Percentiles rank a stretch among this genome's conserved stretches.
Evolutionary conservation across 192 early-diverging fungal genomes (phyloP).

Genomic region (Coemansia nantahalensis): DNA sequence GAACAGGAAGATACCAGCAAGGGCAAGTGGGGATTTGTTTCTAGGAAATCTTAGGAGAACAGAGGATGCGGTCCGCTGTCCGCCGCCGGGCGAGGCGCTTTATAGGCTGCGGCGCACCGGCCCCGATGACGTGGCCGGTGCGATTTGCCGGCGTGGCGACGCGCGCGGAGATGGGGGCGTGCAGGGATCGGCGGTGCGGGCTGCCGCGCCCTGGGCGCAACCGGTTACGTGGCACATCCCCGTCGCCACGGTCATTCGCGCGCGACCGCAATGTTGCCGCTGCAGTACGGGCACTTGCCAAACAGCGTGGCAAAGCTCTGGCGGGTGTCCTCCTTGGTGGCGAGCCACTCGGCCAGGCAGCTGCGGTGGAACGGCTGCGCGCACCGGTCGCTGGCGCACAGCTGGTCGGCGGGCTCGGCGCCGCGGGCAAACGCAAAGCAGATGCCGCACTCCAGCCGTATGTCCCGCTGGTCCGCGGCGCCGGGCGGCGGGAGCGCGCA

Average conservation of each 20-base stretch:
- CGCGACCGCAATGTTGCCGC: conserved; percentile 4
- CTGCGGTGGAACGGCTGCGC: conserved; percentile 44
- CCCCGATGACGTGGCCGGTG: too few species aligned
- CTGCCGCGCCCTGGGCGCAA: too few species aligned
- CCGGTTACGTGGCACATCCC: too few species aligned
- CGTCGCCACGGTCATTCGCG: not conserved
- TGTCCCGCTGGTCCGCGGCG: conserved; percentile 14
- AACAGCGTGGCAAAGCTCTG: conserved; percentile 48
- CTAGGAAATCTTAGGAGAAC: too few species aligned
- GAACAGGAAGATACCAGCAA: too few species aligned
- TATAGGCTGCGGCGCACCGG: too few species aligned
- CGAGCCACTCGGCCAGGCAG: conserved; percentile 44
- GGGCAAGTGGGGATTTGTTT: too few species aligned
- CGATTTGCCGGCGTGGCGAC: too few species aligned
- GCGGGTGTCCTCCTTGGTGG: conserved; percentile 46
- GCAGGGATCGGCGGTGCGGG: too few species aligned
- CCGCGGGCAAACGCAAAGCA: conserved; percentile 32
- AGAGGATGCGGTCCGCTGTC: too few species aligned
- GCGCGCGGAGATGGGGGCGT: too few species aligned
- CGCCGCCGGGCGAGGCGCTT: too few species aligned
- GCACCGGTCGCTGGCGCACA: conserved; percentile 36
- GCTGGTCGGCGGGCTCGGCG: conserved; percentile 27
- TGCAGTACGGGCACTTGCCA: conserved; percentile 49
- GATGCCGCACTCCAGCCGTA: conserved; percentile 46
- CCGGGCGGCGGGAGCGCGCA: conserved; percentile 13